Conservation (phyloP, 1,139 yeast species). For the Pneumocystis sp. region DNA sequence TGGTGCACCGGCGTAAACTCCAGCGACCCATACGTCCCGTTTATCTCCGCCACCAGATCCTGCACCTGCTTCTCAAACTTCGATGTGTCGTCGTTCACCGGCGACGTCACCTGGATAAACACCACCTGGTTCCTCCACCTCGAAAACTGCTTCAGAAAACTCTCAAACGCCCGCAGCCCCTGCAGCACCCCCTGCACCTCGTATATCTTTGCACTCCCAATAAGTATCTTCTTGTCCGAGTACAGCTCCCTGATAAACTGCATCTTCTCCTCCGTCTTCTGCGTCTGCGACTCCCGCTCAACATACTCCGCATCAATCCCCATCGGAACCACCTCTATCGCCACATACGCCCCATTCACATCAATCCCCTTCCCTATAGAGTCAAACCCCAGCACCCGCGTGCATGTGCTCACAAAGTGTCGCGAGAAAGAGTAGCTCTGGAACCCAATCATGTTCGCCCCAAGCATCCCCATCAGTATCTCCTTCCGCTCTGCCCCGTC, state of each 20-base stretch:
- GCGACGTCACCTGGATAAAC: constrained; percentile 55
- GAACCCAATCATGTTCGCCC: constrained; percentile 76
- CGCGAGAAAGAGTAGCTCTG: constrained; percentile 88
- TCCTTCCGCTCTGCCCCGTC: constrained; percentile 53
- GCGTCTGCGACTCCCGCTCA: constrained; percentile 30
- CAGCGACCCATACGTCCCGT: constrained; percentile 56
- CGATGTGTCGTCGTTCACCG: constrained; percentile 37
- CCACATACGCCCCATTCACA: constrained; percentile 50
- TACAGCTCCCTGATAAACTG: constrained; percentile 64
- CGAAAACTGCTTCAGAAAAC: constrained; percentile 57
- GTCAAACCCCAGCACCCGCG: constrained; percentile 69
- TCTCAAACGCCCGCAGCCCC: constrained; percentile 74
- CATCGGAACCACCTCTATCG: constrained; percentile 59
- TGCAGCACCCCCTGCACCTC: constrained; percentile 77
- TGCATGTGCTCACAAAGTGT: constrained; percentile 85
- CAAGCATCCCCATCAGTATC: constrained; percentile 68
- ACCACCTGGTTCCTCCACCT: constrained; percentile 24
- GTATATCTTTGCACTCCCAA: constrained; percentile 81
- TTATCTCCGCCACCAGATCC: constrained; percentile 70
- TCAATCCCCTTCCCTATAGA: constrained; percentile 58
- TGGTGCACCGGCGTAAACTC: constrained; percentile 72
- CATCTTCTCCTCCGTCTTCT: constrained; percentile 56
- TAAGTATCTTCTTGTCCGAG: constrained; percentile 55
- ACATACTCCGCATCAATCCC: constrained; percentile 70
- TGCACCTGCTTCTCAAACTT: constrained; percentile 35